Conservation (phyloP, 768 basidiomycete species). For the Podaxis pistillaris region DNA sequence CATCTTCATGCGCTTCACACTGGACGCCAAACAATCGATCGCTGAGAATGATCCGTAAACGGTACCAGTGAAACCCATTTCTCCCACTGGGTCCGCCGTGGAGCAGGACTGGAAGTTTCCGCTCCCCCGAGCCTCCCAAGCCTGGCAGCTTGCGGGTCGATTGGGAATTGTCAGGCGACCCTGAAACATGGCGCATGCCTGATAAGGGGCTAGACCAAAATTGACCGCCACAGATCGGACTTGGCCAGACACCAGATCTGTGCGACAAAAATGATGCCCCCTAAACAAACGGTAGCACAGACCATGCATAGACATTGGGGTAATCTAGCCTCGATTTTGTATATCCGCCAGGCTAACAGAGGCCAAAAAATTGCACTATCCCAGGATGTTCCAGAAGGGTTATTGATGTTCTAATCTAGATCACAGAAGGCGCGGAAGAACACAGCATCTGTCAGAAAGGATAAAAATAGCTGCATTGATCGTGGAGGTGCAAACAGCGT, state of each 20-base stretch:
- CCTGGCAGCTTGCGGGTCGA: conserved; percentile 6
- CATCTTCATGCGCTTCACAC: conserved; percentile 8
- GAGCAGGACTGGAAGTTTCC: conserved; percentile 10
- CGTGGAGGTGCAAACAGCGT: background rate
- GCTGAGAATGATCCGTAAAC: conserved; percentile 8
- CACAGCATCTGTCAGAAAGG: conserved; percentile 13
- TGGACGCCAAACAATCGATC: conserved; percentile 10
- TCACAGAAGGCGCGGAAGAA: conserved; percentile 9
- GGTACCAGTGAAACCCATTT: background rate
- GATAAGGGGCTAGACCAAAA: conserved; percentile 8
- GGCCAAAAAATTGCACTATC: background rate
- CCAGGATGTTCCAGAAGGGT: conserved; percentile 9
- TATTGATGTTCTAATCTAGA: conserved; percentile 12
- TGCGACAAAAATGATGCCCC: background rate
- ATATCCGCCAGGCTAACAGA: background rate
- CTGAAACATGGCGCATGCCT: conserved; percentile 13
- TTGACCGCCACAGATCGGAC: conserved; percentile 2
- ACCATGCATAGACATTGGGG: background rate
- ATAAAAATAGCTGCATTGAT: conserved; percentile 12
- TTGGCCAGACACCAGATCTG: background rate
- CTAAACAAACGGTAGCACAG: background rate
- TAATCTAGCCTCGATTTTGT: background rate
- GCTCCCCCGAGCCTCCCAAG: background rate
- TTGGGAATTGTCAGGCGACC: conserved; percentile 6
- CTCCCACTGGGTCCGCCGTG: background rate